Base-by-base conservation (phyloP, 2,329 filamentous ascomycete species). In the Paradendryphiella salina region DNA sequence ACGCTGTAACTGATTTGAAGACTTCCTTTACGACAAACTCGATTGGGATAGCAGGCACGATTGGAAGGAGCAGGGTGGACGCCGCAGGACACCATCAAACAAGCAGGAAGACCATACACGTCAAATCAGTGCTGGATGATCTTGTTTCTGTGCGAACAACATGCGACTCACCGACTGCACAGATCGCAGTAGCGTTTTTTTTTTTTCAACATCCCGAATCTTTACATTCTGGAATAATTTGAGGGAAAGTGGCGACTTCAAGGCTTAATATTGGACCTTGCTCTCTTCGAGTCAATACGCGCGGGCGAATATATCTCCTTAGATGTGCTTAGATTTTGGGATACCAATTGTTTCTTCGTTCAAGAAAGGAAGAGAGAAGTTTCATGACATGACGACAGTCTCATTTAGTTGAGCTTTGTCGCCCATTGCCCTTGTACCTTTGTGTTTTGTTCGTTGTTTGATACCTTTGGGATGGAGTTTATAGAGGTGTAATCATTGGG, bases 401-500 rank as follows among this genome's bases (percentile, higher is more conserved):
- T 49, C 29, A 37, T 49, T 40, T 37, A 36, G 17, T 38, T 44
- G 45, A 31, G 29, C 34, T 49, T 42, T 33, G 50, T 48, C 33
- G 26, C 13, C 23, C 15, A 15, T 31, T 31, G 35, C 20, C 7
- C 33, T 8, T 11, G 5, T 40, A 17, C 23, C 1, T 31, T 37
- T 17, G 14, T 20, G 20, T 48, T 14, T 18, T 26, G 32, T 57
- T 44, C 37, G 39, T 34, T 46, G 23, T 48, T 52, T 43, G 33
- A 37, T 56, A 47, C 37, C 42, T 43, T 54, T 47, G 57, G 60
- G 63, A 54, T 44, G 62, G 65, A 56, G 65, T 67, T 63, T 21
- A 60, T 67, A 70, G 67, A 70, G 64, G 58, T 66, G 60, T 57
- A 6, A 26, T 10, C 8, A 6, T 2, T 26, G 23, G 23, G 8